Conservation (phyloP, 2,329 filamentous ascomycete species). For the Alternaria conjuncta region DNA sequence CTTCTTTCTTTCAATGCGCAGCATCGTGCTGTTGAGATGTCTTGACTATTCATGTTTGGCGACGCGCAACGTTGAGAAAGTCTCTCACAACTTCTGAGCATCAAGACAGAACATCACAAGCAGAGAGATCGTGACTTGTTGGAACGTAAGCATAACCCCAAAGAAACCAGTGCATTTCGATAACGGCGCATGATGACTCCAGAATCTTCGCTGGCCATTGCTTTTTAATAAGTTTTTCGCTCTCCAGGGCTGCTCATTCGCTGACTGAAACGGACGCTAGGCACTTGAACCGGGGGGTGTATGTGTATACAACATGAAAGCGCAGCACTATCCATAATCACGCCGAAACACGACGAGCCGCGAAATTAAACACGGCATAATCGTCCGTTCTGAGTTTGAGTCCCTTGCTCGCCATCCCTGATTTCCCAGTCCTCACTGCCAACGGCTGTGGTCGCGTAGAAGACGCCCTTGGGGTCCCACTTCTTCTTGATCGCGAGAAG, state of each 20-base stretch:
- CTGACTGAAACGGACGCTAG: neutral
- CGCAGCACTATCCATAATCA: neutral
- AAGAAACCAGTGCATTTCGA: neutral
- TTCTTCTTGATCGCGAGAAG: conserved; percentile 34
- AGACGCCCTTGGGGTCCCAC: conserved; percentile 35
- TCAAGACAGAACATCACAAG: neutral
- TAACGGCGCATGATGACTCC: neutral
- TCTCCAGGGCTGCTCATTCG: neutral
- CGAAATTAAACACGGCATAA: conserved; percentile 28
- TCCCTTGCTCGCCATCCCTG: conserved; percentile 23
- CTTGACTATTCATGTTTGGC: accelerated
- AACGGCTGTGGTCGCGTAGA: conserved; percentile 32
- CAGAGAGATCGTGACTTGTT: neutral
- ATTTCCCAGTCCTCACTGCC: conserved; percentile 36
- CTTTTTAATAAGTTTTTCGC: neutral
- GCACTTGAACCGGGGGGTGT: neutral
- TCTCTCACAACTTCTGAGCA: neutral
- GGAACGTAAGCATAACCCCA: neutral
- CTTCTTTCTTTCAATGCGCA: too few species aligned
- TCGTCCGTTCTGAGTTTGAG: conserved; percentile 32
- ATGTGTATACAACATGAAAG: neutral
- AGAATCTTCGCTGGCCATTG: neutral
- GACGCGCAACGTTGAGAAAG: accelerated
- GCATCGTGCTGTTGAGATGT: accelerated
- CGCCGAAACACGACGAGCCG: neutral